Evolutionary conservation across 106 monocot genomes (phyloP), one percentile per base, ranked within the genome.

Genomic region (Vanilla planifolia): DNA sequence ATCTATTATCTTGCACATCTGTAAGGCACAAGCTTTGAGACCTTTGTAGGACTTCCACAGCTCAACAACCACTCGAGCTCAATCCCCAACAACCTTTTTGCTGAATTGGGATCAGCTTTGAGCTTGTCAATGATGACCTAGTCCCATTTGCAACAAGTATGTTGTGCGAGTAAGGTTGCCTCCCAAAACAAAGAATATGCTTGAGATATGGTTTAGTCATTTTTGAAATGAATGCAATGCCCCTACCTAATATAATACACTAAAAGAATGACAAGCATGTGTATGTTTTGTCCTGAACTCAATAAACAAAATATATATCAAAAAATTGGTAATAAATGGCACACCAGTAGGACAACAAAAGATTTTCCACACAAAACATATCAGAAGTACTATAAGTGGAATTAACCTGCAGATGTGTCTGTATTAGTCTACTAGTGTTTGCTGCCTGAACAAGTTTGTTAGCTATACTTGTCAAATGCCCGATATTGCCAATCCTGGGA

Each of bases 381-480:
- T 14, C 40, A 9, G 11, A 40, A 40, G 13, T 28, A 23, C 63
- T 33, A 33, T 8, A 43, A 35, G 13, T 4, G 6, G 23, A 35
- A 43, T 20, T 33, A 60, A 95, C 94, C 94, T 95, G 89, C 69
- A 95, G 67, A 72, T 80, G 78, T 59, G 75, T 73, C 63, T 86
- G 89, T 63, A 89, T 80, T 37, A 73, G 63, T 51, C 21, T 63
- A 68, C 65, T 79, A 34, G n/a, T 80, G 55, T 71, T 83, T 16
- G 62, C 74, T 48, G 75, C 62, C 48, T 83, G 80, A 60, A 80
- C 57, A 67, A 95, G 83, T 67, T 89, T 95, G 75, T 89, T 95
- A 43, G 89, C 83, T 34, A 95, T 73, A 16, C 80, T 74, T 70
- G 94, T 83, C 71, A 86, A 73, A 73, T 95, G 94, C 34, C 94